Conservation (phyloP, 305 asterid genomes). For the Fraxinus baroniana region DNA sequence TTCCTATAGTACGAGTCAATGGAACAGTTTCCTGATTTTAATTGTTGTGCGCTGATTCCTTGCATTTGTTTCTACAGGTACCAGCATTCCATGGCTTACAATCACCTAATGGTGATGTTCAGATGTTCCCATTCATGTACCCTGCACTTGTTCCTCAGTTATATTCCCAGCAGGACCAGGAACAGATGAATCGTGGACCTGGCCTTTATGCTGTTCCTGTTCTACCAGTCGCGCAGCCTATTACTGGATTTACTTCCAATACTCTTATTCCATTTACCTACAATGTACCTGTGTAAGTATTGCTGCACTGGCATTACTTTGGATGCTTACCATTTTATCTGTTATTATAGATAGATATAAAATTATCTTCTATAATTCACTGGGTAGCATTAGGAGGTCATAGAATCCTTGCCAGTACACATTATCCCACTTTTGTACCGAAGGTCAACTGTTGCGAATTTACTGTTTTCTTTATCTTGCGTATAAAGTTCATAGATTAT, state of each 20-base stretch:
- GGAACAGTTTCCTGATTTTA: neutral
- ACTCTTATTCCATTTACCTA: conserved; percentile 78
- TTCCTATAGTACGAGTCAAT: conserved; percentile 9
- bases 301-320: conserved; percentile 17
- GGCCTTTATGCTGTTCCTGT: conserved; percentile 90
- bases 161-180: conserved; percentile 57
- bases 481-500: neutral
- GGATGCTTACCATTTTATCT: neutral
- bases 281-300: conserved; percentile 74
- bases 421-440: neutral
- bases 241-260: conserved; percentile 53
- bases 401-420: neutral
- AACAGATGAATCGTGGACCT: conserved; percentile 68
- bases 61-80: conserved; percentile 34
- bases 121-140: conserved; percentile 51
- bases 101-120: conserved; percentile 48
- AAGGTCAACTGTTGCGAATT: neutral
- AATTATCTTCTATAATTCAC: neutral
- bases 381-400: neutral
- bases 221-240: conserved; percentile 52
- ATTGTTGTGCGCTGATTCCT: neutral
- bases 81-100: conserved; percentile 46
- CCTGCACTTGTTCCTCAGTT: conserved; percentile 58
- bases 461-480: neutral
- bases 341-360: neutral